phyloP scores from a whole-genome alignment of 2,329 filamentous ascomycete species.

The Neoscytalidium dimidiatum region DNA sequence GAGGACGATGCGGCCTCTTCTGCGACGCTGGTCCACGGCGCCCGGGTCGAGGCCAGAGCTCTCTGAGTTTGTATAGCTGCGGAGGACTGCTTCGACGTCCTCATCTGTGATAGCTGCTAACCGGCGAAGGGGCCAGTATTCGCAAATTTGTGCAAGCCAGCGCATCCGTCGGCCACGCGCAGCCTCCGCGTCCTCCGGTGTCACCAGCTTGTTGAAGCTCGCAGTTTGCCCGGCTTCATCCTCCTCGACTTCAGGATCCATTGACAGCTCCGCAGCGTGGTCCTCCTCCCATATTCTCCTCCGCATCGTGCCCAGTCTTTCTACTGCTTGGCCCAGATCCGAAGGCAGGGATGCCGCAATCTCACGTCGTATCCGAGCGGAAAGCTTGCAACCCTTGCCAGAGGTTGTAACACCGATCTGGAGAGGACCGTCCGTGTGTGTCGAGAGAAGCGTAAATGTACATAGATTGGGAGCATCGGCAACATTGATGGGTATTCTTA shows the following conservation, averaged over 20 bases:
- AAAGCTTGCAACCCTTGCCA: slow-evolving; percentile 89
- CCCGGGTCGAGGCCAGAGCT: slow-evolving; percentile 31
- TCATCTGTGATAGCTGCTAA: slow-evolving; percentile 77
- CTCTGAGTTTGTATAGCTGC: slow-evolving; percentile 61
- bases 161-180: slow-evolving; percentile 80
- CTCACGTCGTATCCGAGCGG: slow-evolving; percentile 84
- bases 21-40: slow-evolving; percentile 29
- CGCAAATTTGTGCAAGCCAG: slow-evolving; percentile 94
- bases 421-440: slow-evolving; percentile 84
- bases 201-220: slow-evolving; percentile 81
- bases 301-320: slow-evolving; percentile 65
- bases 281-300: slow-evolving; percentile 46
- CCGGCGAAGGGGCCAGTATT: slow-evolving; percentile 92
- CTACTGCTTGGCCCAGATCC: slow-evolving; percentile 75
- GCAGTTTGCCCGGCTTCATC: slow-evolving; percentile 74
- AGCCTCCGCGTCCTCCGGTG: slow-evolving; percentile 70
- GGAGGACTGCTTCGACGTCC: slow-evolving; percentile 76
- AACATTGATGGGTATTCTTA: slow-evolving; percentile 91
- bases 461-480: slow-evolving; percentile 84
- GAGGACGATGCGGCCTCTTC: slow-evolving; percentile 74
- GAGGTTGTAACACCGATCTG: slow-evolving; percentile 97
- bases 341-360: slow-evolving; percentile 77
- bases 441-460: slow-evolving; percentile 86
- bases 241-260: slow-evolving; percentile 52
- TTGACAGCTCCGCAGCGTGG: slow-evolving; percentile 53